phyloP scores from a whole-genome alignment of 768 basidiomycete species.

The Boletus sensibilis region DNA sequence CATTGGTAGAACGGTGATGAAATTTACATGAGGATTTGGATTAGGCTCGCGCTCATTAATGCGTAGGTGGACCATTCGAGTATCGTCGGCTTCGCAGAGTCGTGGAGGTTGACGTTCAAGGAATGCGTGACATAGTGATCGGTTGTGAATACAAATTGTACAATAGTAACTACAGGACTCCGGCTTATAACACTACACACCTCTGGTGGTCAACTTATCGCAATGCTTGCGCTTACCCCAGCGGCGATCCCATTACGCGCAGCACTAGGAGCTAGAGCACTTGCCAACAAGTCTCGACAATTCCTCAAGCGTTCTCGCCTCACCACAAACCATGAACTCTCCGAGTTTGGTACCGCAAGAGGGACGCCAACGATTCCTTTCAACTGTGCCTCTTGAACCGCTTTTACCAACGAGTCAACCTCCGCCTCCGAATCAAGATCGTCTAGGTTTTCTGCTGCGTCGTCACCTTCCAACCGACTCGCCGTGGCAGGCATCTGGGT shows the following conservation, averaged over 20 bases:
- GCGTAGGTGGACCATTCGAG: conserved; percentile 63
- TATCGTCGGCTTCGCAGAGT: neutral
- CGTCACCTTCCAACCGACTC: conserved; percentile 55
- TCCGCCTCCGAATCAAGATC: conserved; percentile 85
- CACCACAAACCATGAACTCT: conserved; percentile 79
- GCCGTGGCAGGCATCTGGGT: conserved; percentile 51
- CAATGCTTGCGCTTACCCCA: conserved; percentile 19
- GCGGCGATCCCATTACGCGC: conserved; percentile 24
- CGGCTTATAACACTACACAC: neutral
- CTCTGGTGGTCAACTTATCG: conserved; percentile 15
- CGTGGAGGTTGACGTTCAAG: neutral
- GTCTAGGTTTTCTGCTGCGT: conserved; percentile 67
- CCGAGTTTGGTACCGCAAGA: conserved; percentile 70
- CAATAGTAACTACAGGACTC: neutral
- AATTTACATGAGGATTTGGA: conserved; percentile 77
- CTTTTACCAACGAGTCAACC: conserved; percentile 68
- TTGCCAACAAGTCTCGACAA: conserved; percentile 57
- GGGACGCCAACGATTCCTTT: conserved; percentile 63
- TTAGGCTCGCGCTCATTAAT: conserved; percentile 67
- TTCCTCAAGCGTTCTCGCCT: conserved; percentile 61
- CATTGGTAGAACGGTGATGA: conserved; percentile 59
- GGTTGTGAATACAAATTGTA: neutral
- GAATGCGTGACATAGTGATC: neutral
- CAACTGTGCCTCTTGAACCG: conserved; percentile 54
- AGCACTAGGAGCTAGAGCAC: conserved; percentile 40